A percentile compares a stretch with the other conserved stretches of the same genome.
These are phyloP conservation scores for Phaeosphaeria sp. DNA, from an alignment of 2,329 filamentous ascomycete species.

Conservation along the genomic window DNA sequence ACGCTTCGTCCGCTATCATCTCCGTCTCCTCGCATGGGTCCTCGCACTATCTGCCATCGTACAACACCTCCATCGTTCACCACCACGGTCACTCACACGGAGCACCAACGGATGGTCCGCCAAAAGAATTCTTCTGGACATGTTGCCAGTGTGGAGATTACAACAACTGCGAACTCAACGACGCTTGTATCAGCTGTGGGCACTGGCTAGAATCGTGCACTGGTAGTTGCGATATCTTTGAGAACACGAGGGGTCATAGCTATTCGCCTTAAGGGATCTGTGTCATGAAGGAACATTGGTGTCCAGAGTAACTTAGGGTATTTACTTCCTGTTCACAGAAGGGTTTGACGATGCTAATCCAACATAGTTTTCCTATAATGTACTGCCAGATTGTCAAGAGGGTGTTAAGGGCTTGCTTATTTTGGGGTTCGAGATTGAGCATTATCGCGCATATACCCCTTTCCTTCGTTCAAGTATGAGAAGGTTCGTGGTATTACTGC, in stretches of 20 bases:
- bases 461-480: not conserved
- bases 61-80: not conserved
- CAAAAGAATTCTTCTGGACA: not conserved
- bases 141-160: conserved; percentile 2
- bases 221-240: not conserved
- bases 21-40: not conserved
- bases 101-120: not conserved
- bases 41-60: not conserved
- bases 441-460: not conserved
- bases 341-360: not conserved
- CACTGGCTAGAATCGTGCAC: conserved; percentile 1
- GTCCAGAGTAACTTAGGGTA: not conserved
- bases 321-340: not conserved
- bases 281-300: not conserved
- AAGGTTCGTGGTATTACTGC: not conserved
- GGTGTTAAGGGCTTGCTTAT: not conserved
- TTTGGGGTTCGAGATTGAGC: too few relatives aligned
- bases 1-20: not conserved
- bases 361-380: not conserved
- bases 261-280: not conserved
- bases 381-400: not conserved
- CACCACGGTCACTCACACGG: not conserved
- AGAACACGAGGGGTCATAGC: not conserved
- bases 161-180: conserved; percentile 3
- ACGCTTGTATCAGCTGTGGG: conserved; percentile 1